Base-by-base conservation (phyloP, 257 asterid species). In the Schizonepeta tenuifolia region DNA sequence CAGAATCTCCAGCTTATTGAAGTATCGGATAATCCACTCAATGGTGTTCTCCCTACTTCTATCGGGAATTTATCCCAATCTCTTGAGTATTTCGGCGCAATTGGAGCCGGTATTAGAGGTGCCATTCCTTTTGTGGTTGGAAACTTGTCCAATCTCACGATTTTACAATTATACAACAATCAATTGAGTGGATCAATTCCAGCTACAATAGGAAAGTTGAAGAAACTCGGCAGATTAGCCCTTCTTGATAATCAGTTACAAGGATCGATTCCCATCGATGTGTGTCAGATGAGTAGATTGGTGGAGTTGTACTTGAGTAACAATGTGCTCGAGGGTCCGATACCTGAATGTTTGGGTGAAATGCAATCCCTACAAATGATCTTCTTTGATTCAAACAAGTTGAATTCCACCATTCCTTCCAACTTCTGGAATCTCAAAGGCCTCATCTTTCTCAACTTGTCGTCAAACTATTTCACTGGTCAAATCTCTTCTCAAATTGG, bases 11-110 rank as follows among this genome's bases (percentile, higher is more conserved):
- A 36, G 10, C 0, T 1, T 0, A 7, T 83, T 53, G 78, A 54
- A 6, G 2, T 80, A 3, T 47, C 64, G 0, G 0, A 0, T 2
- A 83, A 83, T 61, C 85, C 74, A 17, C 44, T 70, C 5, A n/a
- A 26, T 11, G 44, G 67, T 0, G 1, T 43, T 10, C 66, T 70
- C 13, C 75, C 75, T 2, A 0, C 56, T 57, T 70, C 75, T 3
- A 26, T 70, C 2, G 83, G 84, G 11, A 86, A 81, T 41, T 43
- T 79, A 15, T 83, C 90, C 3, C 12, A 70, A 4, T 66, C 79
- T 7, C 60, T 82, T 6, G 53, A 21, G 4, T 2, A 9, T 4
- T 8, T 82, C 1, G 0, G 0, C 0, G 72, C 74, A 3, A 0
- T 0, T 7, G 5, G 6, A 0, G 21, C 68, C 17, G 9, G 21